These are phyloP conservation scores for Trypanosoma rangeli DNA, from an alignment of 208 protist genomes.

Conservation along the genomic window DNA sequence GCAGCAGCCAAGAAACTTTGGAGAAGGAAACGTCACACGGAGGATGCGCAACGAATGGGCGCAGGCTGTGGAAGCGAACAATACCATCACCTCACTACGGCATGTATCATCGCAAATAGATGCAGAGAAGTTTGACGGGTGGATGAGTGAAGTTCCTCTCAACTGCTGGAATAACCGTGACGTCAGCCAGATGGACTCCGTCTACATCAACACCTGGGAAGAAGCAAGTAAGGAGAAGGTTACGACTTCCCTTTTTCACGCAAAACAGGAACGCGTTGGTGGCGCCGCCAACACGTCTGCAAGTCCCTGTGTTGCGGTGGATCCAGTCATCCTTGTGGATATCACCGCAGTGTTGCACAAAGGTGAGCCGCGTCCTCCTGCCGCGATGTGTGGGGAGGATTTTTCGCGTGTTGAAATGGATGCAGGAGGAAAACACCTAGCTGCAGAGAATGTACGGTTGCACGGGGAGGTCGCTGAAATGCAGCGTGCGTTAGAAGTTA, in stretches of 20 bases:
- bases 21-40: conserved; percentile 5
- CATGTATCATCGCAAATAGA: conserved; percentile 13
- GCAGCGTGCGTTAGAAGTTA: conserved; percentile 1
- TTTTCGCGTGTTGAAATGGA: conserved; percentile 5
- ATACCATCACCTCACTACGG: background rate
- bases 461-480: background rate
- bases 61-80: conserved; percentile 3
- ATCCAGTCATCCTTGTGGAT: conserved; percentile 58
- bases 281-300: background rate
- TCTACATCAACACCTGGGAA: background rate
- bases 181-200: background rate
- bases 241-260: background rate
- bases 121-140: conserved; percentile 6
- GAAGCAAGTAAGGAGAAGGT: background rate
- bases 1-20: background rate
- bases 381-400: background rate
- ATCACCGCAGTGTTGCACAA: conserved; percentile 36
- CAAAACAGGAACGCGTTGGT: background rate
- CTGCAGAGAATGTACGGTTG: conserved; percentile 9
- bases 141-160: background rate
- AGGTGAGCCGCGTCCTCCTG: background rate
- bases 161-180: background rate
- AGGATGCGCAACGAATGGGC: conserved; percentile 8
- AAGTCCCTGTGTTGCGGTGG: background rate
- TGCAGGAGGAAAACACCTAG: conserved; percentile 16